Base-by-base conservation (phyloP, 1,139 yeast genomes). In the Blastobotrys aristatus region DNA sequence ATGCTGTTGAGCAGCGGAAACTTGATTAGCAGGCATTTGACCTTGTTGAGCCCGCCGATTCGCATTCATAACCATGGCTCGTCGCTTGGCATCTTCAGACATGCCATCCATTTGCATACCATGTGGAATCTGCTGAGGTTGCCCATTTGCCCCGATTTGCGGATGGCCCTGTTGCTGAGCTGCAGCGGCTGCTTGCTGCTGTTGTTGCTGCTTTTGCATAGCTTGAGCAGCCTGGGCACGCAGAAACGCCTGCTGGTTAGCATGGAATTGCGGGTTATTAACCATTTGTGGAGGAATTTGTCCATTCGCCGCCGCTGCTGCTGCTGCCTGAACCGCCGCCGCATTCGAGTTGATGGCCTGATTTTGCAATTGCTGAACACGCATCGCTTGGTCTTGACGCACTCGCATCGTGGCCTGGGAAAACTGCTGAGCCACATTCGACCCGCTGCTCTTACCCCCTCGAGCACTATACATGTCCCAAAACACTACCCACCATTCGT, bases 401-500 rank as follows among this genome's bases (percentile, higher is more conserved):
- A 77, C 61, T 54, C 87, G 84, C 62, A 82, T 51, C 11, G 57
- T 54, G 14, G 62, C 71, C 56, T 84, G 88, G 58, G 80, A 80
- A 65, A 85, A 88, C 59, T 83, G 85, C 47, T 77, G 75, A 2
- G 95, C 92, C 49, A 75, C 68, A 4, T 76, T 74, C 2, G 83
- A 73, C 13, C 83, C 80, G 14, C 65, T 61, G 20, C 79, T 80
- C 50, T 80, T 71, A 52, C 76, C 76, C n/a, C 79, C 81, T 58
- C 86, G 75, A 2, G 95, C 95, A 60, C 84, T 85, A 66, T 84
- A 87, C 40, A 88, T 82, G 64, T 90, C 97, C 96, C 97, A 90
- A 63, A 89, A 90, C 29, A 89, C 81, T 69, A 82, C 89, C 97
- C 97, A 90, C 97, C 97, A 90, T 63, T 89, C 97, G 58, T 77